Evolutionary conservation across 495 filamentous ascomycete species (phyloP).

Genomic region (Bombardia bombarda): DNA sequence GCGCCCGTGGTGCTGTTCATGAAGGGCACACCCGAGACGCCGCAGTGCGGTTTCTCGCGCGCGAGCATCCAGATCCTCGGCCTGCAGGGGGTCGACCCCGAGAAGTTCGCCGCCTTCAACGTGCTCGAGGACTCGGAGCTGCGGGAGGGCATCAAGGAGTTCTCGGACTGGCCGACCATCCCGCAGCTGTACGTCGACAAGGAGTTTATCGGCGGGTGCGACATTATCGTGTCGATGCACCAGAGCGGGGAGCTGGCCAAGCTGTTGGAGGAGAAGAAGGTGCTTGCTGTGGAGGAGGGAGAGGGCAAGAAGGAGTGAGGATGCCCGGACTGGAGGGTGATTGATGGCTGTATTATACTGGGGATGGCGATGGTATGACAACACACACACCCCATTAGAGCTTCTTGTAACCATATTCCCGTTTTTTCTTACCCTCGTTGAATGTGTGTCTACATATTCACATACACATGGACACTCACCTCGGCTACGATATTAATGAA

Average conservation of each 20-base stretch:
- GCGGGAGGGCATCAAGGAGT: slow-evolving; percentile 91
- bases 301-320: slow-evolving; percentile 17
- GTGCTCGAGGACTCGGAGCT: slow-evolving; percentile 87
- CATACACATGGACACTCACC: neutral
- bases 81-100: slow-evolving; percentile 90
- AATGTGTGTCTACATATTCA: too few species aligned
- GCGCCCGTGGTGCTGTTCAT: slow-evolving; percentile 95
- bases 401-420: neutral
- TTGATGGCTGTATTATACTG: too few species aligned
- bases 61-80: slow-evolving; percentile 92
- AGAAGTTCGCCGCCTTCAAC: slow-evolving; percentile 94
- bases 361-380: too few species aligned
- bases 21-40: slow-evolving; percentile 95
- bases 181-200: slow-evolving; percentile 92
- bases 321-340: too few species aligned
- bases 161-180: slow-evolving; percentile 97
- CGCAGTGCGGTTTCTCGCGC: slow-evolving; percentile 96
- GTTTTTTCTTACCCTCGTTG: neutral
- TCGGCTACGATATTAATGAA: neutral
- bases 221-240: slow-evolving; percentile 96
- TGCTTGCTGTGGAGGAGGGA: slow-evolving; percentile 37
- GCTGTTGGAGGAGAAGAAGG: slow-evolving; percentile 81
- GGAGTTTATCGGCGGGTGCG: slow-evolving; percentile 94
- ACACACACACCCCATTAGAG: too few species aligned
- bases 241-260: slow-evolving; percentile 91